A percentile compares a stretch with the other conserved stretches of the same genome.
Conservation (phyloP, 2,329 filamentous ascomycete species). For the Botryotinia globosa region DNA sequence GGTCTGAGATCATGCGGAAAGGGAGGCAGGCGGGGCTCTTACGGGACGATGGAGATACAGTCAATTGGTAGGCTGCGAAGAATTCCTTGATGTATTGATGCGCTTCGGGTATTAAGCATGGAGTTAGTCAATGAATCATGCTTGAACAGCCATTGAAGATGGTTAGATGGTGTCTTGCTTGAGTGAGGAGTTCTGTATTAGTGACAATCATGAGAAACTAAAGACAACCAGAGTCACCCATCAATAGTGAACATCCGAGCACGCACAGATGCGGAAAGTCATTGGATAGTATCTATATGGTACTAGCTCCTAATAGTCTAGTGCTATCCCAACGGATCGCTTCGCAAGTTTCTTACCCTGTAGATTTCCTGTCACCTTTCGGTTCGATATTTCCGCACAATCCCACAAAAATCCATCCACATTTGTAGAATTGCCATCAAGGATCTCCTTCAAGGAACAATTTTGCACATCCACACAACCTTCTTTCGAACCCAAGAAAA, state of each 20-base stretch:
- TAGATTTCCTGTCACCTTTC: background rate
- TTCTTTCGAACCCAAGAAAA: background rate
- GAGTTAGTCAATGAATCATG: background rate
- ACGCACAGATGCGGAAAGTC: background rate
- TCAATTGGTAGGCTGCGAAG: background rate
- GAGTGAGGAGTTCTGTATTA: rapidly evolving
- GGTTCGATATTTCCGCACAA: background rate
- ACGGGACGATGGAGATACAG: background rate
- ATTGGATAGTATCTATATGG: background rate
- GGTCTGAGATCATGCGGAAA: background rate
- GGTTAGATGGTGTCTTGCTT: background rate
- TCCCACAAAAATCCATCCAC: background rate
- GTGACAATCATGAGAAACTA: background rate
- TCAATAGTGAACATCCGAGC: background rate
- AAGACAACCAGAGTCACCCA: too few species aligned
- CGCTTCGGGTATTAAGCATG: background rate
- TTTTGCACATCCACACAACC: background rate
- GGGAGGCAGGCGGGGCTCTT: background rate
- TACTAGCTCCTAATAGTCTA: background rate
- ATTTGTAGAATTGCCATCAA: background rate
- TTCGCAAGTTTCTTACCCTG: background rate
- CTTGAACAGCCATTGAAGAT: background rate
- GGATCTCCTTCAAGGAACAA: background rate
- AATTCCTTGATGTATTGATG: background rate
- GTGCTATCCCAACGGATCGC: background rate